These are phyloP conservation scores for Larix sibirica DNA, from an alignment of 83 land plant species.

Conservation along the genomic window DNA sequence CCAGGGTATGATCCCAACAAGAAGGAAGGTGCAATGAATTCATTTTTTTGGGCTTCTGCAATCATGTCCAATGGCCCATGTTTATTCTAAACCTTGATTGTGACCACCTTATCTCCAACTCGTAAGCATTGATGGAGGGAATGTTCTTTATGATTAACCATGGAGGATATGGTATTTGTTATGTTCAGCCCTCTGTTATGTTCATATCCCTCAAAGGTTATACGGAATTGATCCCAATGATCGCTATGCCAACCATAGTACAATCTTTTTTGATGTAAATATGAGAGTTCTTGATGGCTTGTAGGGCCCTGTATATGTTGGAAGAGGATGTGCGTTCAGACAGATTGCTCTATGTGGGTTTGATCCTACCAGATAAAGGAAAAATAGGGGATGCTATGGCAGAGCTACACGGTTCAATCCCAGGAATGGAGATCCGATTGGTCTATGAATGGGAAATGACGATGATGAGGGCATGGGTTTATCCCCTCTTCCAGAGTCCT, in stretches of 20 bases:
- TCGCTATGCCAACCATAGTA: slow-evolving; percentile 64
- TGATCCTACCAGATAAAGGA: slow-evolving; percentile 58
- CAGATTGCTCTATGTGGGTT: slow-evolving; percentile 64
- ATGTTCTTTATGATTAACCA: too few species aligned
- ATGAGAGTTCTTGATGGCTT: slow-evolving; percentile 78
- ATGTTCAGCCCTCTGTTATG: slow-evolving; percentile 53
- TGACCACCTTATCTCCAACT: slow-evolving; percentile 61
- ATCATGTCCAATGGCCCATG: slow-evolving; percentile 72
- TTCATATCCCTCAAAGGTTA: slow-evolving; percentile 64
- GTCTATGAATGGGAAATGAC: slow-evolving; percentile 8
- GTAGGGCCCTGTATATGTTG: slow-evolving; percentile 73
- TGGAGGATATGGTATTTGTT: slow-evolving; percentile 62
- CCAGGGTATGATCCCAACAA: slow-evolving; percentile 68
- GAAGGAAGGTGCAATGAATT: slow-evolving; percentile 75
- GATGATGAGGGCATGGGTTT: too few species aligned
- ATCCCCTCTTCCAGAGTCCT: too few species aligned
- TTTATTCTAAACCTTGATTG: slow-evolving; percentile 67
- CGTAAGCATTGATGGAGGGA: slow-evolving; percentile 62
- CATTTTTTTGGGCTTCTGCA: slow-evolving; percentile 65
- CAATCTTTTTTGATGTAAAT: slow-evolving; percentile 63
- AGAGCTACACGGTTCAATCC: slow-evolving; percentile 15
- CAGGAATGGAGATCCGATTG: neutral
- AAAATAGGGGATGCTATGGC: too few species aligned
- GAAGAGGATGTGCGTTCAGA: slow-evolving; percentile 66
- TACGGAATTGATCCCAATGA: slow-evolving; percentile 53